Evolutionary conservation across 345 rosid genomes (phyloP).

Genomic region (Camelina hispida): DNA sequence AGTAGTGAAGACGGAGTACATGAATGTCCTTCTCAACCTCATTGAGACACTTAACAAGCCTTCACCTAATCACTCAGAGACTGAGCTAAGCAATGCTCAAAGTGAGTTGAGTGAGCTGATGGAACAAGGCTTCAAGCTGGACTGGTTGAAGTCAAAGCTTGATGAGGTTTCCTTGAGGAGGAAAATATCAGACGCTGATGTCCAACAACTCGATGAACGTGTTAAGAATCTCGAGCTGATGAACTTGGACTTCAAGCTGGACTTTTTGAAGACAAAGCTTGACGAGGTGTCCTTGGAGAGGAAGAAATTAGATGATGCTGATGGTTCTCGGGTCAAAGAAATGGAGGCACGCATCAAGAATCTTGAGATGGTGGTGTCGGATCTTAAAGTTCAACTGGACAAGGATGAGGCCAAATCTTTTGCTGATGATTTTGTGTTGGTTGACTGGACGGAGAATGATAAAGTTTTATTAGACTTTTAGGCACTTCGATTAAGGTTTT

Average conservation of each 20-base stretch:
- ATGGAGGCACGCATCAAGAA: not conserved
- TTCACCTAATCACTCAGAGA: not conserved
- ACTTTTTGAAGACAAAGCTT: not conserved
- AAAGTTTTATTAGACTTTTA: no score
- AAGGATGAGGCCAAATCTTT: constrained; percentile 1
- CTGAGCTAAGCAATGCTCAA: not conserved
- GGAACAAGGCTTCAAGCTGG: not conserved
- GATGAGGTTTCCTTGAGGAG: not conserved
- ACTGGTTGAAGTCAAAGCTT: not conserved
- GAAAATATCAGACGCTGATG: not conserved
- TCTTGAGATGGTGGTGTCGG: not conserved
- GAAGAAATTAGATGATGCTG: not conserved
- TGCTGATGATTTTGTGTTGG: constrained; percentile 30
- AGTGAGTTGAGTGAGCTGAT: not conserved
- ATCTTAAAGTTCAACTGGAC: constrained; percentile 1
- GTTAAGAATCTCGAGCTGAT: no score
- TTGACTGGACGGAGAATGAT: not conserved
- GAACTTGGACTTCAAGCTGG: not conserved
- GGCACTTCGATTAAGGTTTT: no score
- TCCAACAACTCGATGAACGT: not conserved
- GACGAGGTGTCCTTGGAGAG: not conserved
- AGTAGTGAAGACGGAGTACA: not conserved
- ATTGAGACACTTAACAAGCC: not conserved
- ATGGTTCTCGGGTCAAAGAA: not conserved
- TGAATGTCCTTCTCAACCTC: not conserved